phyloP scores from a whole-genome alignment of 1,284 basidiomycete genomes.

The Stygiomarasmius scandens region DNA sequence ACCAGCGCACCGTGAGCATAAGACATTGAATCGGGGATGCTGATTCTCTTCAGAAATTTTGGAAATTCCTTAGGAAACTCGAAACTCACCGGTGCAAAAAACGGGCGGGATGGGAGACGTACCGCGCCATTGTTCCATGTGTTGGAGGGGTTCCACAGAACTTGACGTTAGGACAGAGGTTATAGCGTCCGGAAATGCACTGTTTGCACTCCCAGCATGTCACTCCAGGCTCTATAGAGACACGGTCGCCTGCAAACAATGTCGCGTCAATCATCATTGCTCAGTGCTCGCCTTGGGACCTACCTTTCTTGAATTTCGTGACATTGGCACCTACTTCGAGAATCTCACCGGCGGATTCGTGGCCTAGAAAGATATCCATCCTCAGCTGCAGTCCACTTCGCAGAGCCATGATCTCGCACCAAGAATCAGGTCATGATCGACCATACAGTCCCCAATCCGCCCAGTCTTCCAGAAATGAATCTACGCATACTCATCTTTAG shows the following conservation, averaged over 20 bases:
- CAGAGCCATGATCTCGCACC: no score
- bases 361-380: conserved; percentile 7
- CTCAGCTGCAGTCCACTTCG: no score
- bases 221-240: conserved; percentile 15
- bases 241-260: conserved; percentile 6
- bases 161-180: conserved; percentile 14
- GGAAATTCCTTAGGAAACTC: background rate
- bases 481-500: background rate
- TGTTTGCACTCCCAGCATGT: conserved; percentile 17
- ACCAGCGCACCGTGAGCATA: conserved; percentile 16
- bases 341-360: conserved; percentile 16
- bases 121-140: conserved; percentile 15
- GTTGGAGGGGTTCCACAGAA: conserved; percentile 17
- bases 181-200: conserved; percentile 18
- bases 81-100: conserved; percentile 13
- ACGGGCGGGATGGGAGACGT: conserved; percentile 14
- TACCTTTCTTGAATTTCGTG: conserved; percentile 10
- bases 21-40: conserved; percentile 17
- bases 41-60: background rate
- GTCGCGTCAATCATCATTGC: background rate
- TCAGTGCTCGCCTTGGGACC: background rate
- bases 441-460: conserved; percentile 15
- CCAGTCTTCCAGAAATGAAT: conserved; percentile 19
- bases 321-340: conserved; percentile 12
- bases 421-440: conserved; percentile 16